Evolutionary conservation across 2,329 filamentous ascomycete genomes (phyloP).

Genomic region (Alternaria brassicicola): DNA sequence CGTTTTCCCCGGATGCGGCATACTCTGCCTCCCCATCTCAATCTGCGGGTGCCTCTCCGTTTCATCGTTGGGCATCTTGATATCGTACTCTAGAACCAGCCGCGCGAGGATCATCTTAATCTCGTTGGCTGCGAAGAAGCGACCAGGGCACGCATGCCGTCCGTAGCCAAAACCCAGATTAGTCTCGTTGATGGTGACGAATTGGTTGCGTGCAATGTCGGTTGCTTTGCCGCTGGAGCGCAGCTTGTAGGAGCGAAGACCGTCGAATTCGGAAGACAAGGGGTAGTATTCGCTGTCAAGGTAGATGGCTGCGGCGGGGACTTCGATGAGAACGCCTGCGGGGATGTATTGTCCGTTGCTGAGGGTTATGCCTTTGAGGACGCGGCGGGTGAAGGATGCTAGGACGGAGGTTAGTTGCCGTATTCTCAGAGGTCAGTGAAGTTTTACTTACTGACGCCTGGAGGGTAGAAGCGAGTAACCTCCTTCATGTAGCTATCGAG

Average conservation of each 20-base stretch:
- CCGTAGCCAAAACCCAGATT: conserved; percentile 41
- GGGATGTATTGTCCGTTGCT: conserved; percentile 60
- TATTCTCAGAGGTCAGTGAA: background rate
- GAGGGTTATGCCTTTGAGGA: conserved; percentile 58
- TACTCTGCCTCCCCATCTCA: conserved; percentile 15
- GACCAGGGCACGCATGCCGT: conserved; percentile 40
- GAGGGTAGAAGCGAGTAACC: conserved; percentile 34
- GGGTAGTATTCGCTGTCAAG: conserved; percentile 32
- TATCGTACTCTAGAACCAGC: conserved; percentile 36
- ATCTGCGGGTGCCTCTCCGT: conserved; percentile 25
- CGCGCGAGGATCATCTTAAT: conserved; percentile 44
- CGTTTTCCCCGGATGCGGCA: conserved; percentile 22
- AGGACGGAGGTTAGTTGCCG: background rate
- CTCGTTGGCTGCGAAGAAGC: conserved; percentile 44
- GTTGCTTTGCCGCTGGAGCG: conserved; percentile 27
- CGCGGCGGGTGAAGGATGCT: conserved; percentile 58
- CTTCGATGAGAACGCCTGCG: conserved; percentile 42
- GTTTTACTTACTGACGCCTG: conserved; percentile 26
- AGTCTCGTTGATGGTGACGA: conserved; percentile 35
- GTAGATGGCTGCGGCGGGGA: conserved; percentile 37
- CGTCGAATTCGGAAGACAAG: conserved; percentile 36
- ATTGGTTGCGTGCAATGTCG: conserved; percentile 41
- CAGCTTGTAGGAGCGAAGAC: conserved; percentile 41
- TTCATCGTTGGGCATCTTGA: conserved; percentile 28
- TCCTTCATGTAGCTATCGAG: conserved; percentile 49